phyloP scores from a whole-genome alignment of 2,329 filamentous ascomycete species.

The Hypoxylon sp. region DNA sequence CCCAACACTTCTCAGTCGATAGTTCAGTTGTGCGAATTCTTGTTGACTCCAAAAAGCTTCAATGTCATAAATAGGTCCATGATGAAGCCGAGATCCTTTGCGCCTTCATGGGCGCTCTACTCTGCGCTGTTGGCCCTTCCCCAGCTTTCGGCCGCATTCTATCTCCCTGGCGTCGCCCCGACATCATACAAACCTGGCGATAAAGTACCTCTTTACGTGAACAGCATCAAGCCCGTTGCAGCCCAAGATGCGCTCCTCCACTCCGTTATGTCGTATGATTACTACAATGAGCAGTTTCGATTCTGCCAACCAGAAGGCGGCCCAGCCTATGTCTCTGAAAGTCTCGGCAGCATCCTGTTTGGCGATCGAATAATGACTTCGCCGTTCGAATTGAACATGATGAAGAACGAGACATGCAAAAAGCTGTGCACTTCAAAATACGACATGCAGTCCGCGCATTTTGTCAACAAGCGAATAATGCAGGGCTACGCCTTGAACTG shows the following conservation, averaged over 20 bases:
- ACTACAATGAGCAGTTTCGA: slow-evolving; percentile 89
- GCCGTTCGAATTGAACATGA: slow-evolving; percentile 90
- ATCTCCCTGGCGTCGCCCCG: slow-evolving; percentile 94
- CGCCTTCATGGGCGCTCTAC: slow-evolving; percentile 64
- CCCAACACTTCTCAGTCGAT: background rate
- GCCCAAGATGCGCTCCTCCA: slow-evolving; percentile 85
- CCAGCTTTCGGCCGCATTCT: slow-evolving; percentile 79
- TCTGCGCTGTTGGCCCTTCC: slow-evolving; percentile 65
- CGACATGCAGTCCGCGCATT: slow-evolving; percentile 75
- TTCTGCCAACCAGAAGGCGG: slow-evolving; percentile 87
- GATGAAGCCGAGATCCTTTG: slow-evolving; percentile 63
- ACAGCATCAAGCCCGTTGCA: slow-evolving; percentile 88
- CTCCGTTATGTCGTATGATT: slow-evolving; percentile 96
- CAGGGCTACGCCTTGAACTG: slow-evolving; percentile 95
- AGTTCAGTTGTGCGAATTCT: background rate
- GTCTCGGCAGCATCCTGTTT: slow-evolving; percentile 94
- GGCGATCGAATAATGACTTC: slow-evolving; percentile 98
- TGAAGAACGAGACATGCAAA: slow-evolving; percentile 88
- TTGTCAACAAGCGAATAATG: slow-evolving; percentile 85
- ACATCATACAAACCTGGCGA: slow-evolving; percentile 89
- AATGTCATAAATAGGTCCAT: slow-evolving; percentile 41
- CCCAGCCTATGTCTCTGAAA: slow-evolving; percentile 85
- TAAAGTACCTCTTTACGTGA: slow-evolving; percentile 88
- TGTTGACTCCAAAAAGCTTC: slow-evolving; percentile 26
- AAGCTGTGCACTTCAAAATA: slow-evolving; percentile 77